Evolutionary conservation across 495 filamentous ascomycete species (phyloP).

Genomic region (Podospora didyma): DNA sequence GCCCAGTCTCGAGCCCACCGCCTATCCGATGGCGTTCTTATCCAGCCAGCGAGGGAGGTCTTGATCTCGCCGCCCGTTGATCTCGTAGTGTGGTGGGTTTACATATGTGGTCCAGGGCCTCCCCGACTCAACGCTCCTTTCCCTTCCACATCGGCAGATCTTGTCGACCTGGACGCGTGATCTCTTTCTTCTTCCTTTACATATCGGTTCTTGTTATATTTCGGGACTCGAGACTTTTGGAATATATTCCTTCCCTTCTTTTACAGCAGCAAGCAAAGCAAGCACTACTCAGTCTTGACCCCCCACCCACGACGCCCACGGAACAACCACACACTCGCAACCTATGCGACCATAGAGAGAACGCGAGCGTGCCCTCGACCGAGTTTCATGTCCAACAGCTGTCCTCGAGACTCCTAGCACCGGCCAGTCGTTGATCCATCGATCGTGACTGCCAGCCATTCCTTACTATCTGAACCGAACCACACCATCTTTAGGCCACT

Average conservation of each 20-base stretch:
- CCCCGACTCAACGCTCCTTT: constrained; percentile 39
- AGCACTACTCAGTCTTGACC: constrained; percentile 16
- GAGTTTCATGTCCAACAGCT: constrained; percentile 43
- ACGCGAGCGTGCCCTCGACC: constrained; percentile 11
- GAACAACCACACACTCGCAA: constrained; percentile 4
- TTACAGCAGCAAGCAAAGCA: no score
- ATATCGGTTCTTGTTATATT: constrained; percentile 49
- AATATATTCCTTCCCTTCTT: constrained; percentile 44
- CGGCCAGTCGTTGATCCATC: constrained; percentile 34
- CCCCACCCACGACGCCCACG: background rate
- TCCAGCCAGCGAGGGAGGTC: constrained; percentile 27
- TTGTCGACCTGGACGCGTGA: constrained; percentile 42
- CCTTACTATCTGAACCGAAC: constrained; percentile 42
- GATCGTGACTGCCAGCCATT: constrained; percentile 44
- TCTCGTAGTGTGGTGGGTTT: constrained; percentile 36
- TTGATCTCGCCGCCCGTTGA: constrained; percentile 36
- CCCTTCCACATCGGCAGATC: constrained; percentile 44
- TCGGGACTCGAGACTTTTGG: constrained; percentile 44
- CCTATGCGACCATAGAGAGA: constrained; percentile 15
- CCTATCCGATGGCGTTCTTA: constrained; percentile 25
- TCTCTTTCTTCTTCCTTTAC: constrained; percentile 49
- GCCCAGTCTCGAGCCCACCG: constrained; percentile 15
- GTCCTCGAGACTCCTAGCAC: constrained; percentile 35
- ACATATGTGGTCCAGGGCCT: constrained; percentile 48
- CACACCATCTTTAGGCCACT: constrained; percentile 49